Evolutionary conservation across 139 green algal genomes (phyloP).

Genomic region (Nannochloris sp.): DNA sequence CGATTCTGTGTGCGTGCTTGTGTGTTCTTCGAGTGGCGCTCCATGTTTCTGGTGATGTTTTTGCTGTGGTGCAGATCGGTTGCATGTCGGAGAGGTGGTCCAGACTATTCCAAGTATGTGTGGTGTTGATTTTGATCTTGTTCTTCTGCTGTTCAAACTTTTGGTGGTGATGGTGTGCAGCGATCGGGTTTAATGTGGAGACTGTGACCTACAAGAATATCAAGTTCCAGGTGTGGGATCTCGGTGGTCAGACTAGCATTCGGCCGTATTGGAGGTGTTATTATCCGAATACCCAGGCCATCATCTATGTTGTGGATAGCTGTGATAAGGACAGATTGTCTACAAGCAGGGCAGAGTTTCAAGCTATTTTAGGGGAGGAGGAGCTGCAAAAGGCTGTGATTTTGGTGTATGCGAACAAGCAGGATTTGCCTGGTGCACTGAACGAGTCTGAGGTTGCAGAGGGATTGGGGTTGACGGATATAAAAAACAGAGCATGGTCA

Average conservation of each 20-base stretch:
- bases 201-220: constrained; percentile 99
- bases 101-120: constrained; percentile 94
- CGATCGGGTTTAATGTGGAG: constrained; percentile 99
- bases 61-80: constrained; percentile 50
- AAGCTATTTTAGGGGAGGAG: constrained; percentile 95
- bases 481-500: constrained; percentile 88
- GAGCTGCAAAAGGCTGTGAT: constrained; percentile 89
- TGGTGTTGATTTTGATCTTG: not conserved
- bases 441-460: constrained; percentile 85
- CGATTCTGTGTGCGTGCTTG: constrained; percentile 83
- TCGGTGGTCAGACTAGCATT: constrained; percentile 86
- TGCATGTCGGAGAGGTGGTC: constrained; percentile 98
- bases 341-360: constrained; percentile 83
- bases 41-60: not conserved
- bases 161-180: constrained; percentile 32
- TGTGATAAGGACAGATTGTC: constrained; percentile 87
- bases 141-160: too few relatives aligned
- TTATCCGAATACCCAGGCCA: constrained; percentile 84
- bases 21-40: constrained; percentile 7
- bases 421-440: constrained; percentile 90
- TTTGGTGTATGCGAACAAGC: constrained; percentile 98
- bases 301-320: constrained; percentile 98
- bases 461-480: constrained; percentile 77
- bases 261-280: constrained; percentile 99
- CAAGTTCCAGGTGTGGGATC: constrained; percentile 89